A percentile compares a stretch with the other conserved stretches of the same genome.
Evolutionary conservation across 2,329 filamentous ascomycete genomes (phyloP).

Genomic region (Pseudocercospora pini-densiflorae): DNA sequence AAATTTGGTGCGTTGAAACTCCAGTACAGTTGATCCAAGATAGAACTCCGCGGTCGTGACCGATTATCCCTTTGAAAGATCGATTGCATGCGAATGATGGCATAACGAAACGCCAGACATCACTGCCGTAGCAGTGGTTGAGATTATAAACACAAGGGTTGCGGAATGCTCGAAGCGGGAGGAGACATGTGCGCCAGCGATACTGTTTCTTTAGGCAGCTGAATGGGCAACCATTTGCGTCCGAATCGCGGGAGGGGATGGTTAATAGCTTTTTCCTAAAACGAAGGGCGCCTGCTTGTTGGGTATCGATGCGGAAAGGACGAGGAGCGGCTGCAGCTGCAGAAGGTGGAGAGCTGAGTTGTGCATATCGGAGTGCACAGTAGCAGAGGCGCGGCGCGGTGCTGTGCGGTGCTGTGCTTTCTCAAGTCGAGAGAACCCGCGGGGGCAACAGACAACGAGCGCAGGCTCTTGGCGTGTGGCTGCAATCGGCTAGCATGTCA

Average conservation of each 20-base stretch:
- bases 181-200: background rate
- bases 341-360: background rate
- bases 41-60: conserved; percentile 6
- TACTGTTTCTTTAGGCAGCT: conserved; percentile 2
- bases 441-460: background rate
- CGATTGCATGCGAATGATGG: conserved; percentile 9
- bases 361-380: background rate
- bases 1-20: conserved; percentile 4
- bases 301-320: conserved; percentile 20
- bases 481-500: background rate
- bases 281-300: conserved; percentile 16
- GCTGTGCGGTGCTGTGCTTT: background rate
- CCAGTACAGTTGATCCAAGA: conserved; percentile 13
- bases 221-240: background rate
- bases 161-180: conserved; percentile 1
- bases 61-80: conserved; percentile 6
- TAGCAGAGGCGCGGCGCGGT: background rate
- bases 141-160: conserved; percentile 15
- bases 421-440: background rate
- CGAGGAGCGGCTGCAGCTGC: background rate
- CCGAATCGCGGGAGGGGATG: background rate
- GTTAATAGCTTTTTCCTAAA: background rate
- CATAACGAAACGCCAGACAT: background rate
- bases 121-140: conserved; percentile 5
- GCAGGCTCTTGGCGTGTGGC: background rate